Evolutionary conservation across 2,329 filamentous ascomycete genomes (phyloP), one percentile per base, ranked within the genome.

Genomic region (Colletotrichum sp.): DNA sequence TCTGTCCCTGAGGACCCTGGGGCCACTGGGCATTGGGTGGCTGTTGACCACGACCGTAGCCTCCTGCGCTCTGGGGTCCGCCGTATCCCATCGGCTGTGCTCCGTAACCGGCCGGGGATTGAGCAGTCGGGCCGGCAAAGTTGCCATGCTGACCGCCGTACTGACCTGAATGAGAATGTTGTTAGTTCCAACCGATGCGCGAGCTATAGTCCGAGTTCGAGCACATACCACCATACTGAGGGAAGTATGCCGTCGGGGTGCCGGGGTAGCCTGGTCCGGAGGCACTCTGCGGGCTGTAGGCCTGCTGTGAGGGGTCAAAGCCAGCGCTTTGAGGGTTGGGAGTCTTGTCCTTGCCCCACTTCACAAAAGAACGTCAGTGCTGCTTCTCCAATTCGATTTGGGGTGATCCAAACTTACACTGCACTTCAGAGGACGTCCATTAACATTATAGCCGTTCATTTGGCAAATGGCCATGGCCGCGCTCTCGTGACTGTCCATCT

Each of bases 271-370:
- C 93, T 70, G 91, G 92, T 79, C 90, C 93, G 85, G 92, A 93
- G 80, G 90, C 93, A 80, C 93, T 95, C 83, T 96, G 94, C 70
- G 96, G 92, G 80, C 91, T 93, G 81, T 92, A 93, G 28, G 88
- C 86, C 83, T 91, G 91, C 80, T 91, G 94, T 80, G 94, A 93
- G 83, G 94, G 96, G 80, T 95, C 95, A 81, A 98, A 97, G 80
- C 94, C 94, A 81, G 94, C 90, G 60, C 74, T 73, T 43, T 75
- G 73, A 79, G 93, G 91, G 80, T 92, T 96, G 32, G 97, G 95
- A 69, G 96, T 96, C 87, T 98, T 98, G 87, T 99, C 97, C 88
- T 99, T 99, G 84, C 97, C 97, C 97, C 97, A 99, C 96, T 98
- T 71, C 75, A 75, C 30, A 30, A 30, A 21, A 70, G 18, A 60